A percentile compares a stretch with the other conserved stretches of the same genome.
Evolutionary conservation across 208 protist species (phyloP).

Genomic region (Leishmania turanica): DNA sequence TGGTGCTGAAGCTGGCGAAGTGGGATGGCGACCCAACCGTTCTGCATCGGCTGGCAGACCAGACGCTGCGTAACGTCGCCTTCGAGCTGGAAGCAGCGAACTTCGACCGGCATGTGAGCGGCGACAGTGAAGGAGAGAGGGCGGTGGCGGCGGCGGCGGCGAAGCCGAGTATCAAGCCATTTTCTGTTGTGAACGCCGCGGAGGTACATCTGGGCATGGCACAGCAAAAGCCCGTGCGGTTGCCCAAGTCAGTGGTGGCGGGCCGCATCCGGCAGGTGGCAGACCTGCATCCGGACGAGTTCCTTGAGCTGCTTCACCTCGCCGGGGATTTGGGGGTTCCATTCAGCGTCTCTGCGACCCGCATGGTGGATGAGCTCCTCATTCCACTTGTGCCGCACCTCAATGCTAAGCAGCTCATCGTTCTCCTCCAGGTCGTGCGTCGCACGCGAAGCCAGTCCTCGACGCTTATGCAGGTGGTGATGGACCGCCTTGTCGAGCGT

Average conservation of each 20-base stretch:
- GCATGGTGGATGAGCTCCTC: constrained; percentile 54
- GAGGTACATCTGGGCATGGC: background rate
- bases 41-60: constrained; percentile 64
- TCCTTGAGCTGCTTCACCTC: constrained; percentile 65
- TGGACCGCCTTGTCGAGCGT: constrained; percentile 31
- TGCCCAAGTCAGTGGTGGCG: constrained; percentile 15
- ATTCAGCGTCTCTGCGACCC: constrained; percentile 43
- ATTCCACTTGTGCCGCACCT: constrained; percentile 57
- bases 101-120: background rate
- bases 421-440: constrained; percentile 45
- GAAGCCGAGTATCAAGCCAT: background rate
- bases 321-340: constrained; percentile 61
- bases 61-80: constrained; percentile 75
- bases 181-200: background rate
- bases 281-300: constrained; percentile 42
- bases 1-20: constrained; percentile 52
- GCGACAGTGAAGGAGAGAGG: no score
- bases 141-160: background rate
- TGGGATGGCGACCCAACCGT: constrained; percentile 46
- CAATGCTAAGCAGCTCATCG: constrained; percentile 38
- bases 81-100: constrained; percentile 66
- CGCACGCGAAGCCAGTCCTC: constrained; percentile 50
- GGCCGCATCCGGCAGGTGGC: constrained; percentile 39
- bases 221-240: background rate
- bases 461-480: constrained; percentile 39